Base-by-base conservation (phyloP, 2,329 filamentous ascomycete genomes). In the Hysterium pulicare region DNA sequence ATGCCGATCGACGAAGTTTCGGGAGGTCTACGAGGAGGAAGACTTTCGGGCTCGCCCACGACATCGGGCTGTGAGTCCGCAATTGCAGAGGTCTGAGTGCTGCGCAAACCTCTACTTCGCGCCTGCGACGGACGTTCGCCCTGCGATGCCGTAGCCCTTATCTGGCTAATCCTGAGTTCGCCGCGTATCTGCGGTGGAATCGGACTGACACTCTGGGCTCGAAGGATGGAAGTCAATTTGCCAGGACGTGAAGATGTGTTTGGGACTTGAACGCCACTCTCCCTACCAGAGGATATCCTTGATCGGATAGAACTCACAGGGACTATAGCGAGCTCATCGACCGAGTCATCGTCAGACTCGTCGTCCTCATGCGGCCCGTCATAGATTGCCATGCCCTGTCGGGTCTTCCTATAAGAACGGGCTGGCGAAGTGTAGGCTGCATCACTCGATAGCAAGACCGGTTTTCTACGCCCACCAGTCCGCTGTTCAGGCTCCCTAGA, bases 21-120 rank as follows among this genome's bases (percentile, higher is more conserved):
- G 4, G 58, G 51, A 7, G 57, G 41, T 10, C 50, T 46, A 28
- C 56, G 59, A 17, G 45, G 56, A 5, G 48, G 53, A 30, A 57
- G 46, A 38, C 53, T 58, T 7, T 62, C 57, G 11, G 54, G 40
- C 21, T 59, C 48, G 11, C 47, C 49, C 36, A 47, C 50, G 13
- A 51, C 48, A 8, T 64, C 58, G 9, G 69, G 69, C 41, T 74
- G 72, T 13, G 72, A 75, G 43, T 75, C 67, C 43, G 70, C 70
- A 15, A 75, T 59, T 7, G 71, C 67, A 17, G 69, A 62, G 9
- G 53, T 59, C 35, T 69, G 67, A 34, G 59, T 66, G 40, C 55
- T 61, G 35, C 57, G 56, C 11, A 24, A 30, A 22, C n/a, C 17
- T 21, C 51, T 50, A 4, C 53, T 50, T 36, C 38, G 52, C 13